Percentiles rank a stretch among this genome's conserved stretches.
Conservation (phyloP, 2,329 filamentous ascomycete species). For the Aspergillus eucalypticola region DNA sequence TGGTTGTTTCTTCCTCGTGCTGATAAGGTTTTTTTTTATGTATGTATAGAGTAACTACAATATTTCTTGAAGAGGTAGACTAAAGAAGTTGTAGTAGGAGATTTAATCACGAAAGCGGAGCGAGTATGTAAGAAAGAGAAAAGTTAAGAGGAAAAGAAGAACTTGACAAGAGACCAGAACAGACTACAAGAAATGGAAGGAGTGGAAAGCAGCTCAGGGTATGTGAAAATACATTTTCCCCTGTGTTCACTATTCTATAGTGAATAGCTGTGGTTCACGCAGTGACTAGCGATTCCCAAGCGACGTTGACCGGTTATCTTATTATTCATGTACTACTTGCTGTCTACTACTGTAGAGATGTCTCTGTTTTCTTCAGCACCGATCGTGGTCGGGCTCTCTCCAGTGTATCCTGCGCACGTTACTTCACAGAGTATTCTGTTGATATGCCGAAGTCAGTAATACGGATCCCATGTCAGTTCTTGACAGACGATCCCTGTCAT, state of each 20-base stretch:
- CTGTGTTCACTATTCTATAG: background rate
- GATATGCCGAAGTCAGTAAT: too few species aligned
- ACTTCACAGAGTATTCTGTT: too few species aligned
- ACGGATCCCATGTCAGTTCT: too few species aligned
- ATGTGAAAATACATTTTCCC: background rate
- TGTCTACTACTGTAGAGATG: too few species aligned
- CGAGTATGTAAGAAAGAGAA: background rate
- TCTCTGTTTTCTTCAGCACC: too few species aligned
- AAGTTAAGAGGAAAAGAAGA: background rate
- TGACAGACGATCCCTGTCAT: too few species aligned
- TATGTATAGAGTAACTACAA: background rate
- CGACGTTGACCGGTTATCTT: background rate
- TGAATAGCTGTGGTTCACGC: background rate
- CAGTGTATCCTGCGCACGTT: too few species aligned
- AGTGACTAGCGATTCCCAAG: background rate
- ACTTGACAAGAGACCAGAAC: background rate
- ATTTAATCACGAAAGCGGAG: background rate
- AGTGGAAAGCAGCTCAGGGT: background rate
- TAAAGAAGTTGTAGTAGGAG: background rate
- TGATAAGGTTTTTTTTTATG: background rate
- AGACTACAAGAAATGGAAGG: background rate
- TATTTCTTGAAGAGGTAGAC: background rate
- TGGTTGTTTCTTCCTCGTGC: constrained; percentile 12
- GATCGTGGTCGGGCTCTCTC: too few species aligned
- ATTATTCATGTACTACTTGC: too few species aligned